Evolutionary conservation across 2,329 filamentous ascomycete species (phyloP), one percentile per base, ranked within the genome.

Genomic region (Trichoderma aggressivum): DNA sequence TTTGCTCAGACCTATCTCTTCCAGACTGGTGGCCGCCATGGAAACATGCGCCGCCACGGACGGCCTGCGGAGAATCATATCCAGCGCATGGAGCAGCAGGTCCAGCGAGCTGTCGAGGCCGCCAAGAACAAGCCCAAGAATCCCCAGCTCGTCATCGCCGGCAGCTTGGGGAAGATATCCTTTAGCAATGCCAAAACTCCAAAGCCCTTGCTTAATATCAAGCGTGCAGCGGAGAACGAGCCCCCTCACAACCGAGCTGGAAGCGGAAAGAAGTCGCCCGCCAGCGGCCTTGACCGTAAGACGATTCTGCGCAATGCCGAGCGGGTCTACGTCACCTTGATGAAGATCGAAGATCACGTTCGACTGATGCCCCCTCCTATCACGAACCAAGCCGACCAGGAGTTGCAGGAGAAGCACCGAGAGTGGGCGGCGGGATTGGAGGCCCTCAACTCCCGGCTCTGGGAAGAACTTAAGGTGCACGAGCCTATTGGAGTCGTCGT

Each of bases 171-270:
- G 75, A 99, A 98, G 84, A 99, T 99, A 71, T 97, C 95, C 0
- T 99, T 98, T 84, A 98, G 95, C 85, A 99, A 99, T 78, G 94
- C 96, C 61, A 99, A 98, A 85, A 97, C 96, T 0, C 96, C 96
- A 0, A 96, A 97, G 81, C 94, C 95, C 18, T 85, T 98, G 71
- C 89, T 99, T 63, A 99, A 97, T 80, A 94, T 99, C 84, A 98
- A 97, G 85, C 92, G 94, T 36, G 86, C 89, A 24, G 21, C 66
- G 21, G 94, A 98, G 64, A 88, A 89, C 58, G 88, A 91, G 70
- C 79, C 82, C 32, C 85, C 88, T 67, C 85, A 88, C 66, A 84
- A 88, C 26, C 80, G 81, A 63, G 86, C 82, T 72, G 82, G 81
- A 62, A 86, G 83, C 72, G 82, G 84, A 55, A 86, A 86, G 74